Conservation (phyloP, 495 filamentous ascomycete genomes). For the Podospora didyma region DNA sequence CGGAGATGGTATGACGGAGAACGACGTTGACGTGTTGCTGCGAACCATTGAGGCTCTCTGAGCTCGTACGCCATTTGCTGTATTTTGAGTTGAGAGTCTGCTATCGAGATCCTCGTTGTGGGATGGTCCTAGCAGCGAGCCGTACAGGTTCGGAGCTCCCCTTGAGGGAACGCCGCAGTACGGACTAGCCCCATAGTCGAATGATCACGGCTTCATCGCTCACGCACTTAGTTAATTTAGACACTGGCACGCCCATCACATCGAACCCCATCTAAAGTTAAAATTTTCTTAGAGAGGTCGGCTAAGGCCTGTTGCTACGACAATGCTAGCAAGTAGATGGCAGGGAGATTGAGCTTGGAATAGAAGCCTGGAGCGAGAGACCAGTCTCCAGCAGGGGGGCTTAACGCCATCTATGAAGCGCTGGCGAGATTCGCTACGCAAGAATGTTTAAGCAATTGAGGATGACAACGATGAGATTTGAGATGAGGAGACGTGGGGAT, state of each 20-base stretch:
- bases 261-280: neutral
- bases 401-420: neutral
- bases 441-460: neutral
- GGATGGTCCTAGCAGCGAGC: neutral
- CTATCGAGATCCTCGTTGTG: neutral
- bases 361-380: neutral
- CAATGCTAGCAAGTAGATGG: neutral
- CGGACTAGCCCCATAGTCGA: neutral
- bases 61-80: constrained; percentile 16
- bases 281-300: neutral
- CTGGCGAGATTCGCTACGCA: neutral
- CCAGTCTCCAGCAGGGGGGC: neutral
- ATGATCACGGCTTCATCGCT: neutral
- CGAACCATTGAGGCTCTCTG: constrained; percentile 74
- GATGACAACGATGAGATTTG: neutral
- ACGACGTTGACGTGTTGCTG: constrained; percentile 65
- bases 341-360: neutral
- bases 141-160: neutral
- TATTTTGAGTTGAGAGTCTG: neutral
- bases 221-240: neutral
- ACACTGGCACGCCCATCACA: neutral
- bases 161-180: neutral
- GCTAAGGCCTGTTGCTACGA: neutral
- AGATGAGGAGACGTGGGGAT: neutral
- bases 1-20: constrained; percentile 38